Percentiles rank a stretch among this genome's conserved stretches.
Evolutionary conservation across 2,329 filamentous ascomycete genomes (phyloP).

Genomic region (Pseudogymnoascus sp.): DNA sequence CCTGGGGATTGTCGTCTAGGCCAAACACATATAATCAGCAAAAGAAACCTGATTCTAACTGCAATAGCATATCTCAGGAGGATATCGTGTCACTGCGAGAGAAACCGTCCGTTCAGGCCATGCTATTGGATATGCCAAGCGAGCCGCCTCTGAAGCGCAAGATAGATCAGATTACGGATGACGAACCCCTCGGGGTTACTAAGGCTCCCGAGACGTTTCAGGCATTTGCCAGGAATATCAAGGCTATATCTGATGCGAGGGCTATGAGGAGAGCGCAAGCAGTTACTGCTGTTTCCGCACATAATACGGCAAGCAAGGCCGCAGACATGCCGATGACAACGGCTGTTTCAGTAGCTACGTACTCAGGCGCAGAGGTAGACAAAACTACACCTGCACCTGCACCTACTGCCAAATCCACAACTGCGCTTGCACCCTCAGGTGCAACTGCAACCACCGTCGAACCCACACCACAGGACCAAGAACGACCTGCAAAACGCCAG

Average conservation of each 20-base stretch:
- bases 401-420: background rate
- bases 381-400: background rate
- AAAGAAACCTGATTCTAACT: background rate
- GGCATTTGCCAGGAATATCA: background rate
- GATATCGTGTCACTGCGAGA: background rate
- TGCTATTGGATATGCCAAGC: background rate
- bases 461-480: background rate
- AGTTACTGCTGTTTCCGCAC: background rate
- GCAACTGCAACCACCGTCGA: background rate
- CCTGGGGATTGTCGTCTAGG: background rate
- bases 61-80: background rate
- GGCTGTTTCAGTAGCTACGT: background rate
- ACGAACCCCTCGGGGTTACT: background rate
- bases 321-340: background rate
- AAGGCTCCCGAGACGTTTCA: background rate
- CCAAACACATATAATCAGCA: background rate
- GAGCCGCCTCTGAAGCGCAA: background rate
- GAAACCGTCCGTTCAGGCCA: background rate
- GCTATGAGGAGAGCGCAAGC: background rate
- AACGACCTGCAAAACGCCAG: background rate
- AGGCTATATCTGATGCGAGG: constrained; percentile 3
- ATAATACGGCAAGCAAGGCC: background rate
- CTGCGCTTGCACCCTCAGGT: background rate
- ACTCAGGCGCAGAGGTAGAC: background rate
- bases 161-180: background rate